A percentile compares a stretch with the other conserved stretches of the same genome.
These are phyloP conservation scores for Trichoderma endophyticum DNA, from an alignment of 2,329 filamentous ascomycete genomes.

Conservation along the genomic window DNA sequence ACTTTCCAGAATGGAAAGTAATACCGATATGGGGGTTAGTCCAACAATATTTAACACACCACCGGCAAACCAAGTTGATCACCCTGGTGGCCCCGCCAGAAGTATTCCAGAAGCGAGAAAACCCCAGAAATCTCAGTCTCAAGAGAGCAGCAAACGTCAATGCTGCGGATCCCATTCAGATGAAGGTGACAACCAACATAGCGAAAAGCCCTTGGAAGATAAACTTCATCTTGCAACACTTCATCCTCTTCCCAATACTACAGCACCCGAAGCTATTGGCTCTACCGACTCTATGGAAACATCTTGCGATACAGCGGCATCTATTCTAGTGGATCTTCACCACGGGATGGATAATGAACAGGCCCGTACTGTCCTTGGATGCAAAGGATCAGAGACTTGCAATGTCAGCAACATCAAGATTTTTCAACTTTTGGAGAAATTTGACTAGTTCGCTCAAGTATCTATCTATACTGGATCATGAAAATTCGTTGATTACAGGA, in stretches of 20 bases:
- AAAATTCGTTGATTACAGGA: not conserved
- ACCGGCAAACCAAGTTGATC: not conserved
- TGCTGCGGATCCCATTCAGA: not conserved
- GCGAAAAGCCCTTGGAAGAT: not conserved
- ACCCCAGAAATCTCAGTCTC: not conserved
- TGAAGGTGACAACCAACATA: not conserved
- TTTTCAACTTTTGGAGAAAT: constrained; percentile 19
- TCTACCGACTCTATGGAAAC: not conserved
- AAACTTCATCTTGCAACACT: not conserved
- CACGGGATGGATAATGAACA: constrained; percentile 2
- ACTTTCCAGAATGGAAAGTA: not conserved
- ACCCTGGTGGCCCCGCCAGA: too few species aligned
- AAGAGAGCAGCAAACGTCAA: too few species aligned
- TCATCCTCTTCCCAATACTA: not conserved
- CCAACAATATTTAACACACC: not conserved
- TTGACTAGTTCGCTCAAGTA: not conserved
- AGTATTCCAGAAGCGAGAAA: not conserved
- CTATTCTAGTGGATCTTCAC: constrained; percentile 17
- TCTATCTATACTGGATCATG: not conserved
- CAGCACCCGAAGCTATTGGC: not conserved
- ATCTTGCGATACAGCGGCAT: constrained; percentile 17
- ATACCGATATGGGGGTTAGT: not conserved
- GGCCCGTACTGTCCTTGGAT: constrained; percentile 17
- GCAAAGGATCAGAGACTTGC: constrained; percentile 7
- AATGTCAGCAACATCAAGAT: constrained; percentile 18